These are phyloP conservation scores for Orbilia ellipsospora DNA, from an alignment of 2,329 filamentous ascomycete species.

Conservation along the genomic window DNA sequence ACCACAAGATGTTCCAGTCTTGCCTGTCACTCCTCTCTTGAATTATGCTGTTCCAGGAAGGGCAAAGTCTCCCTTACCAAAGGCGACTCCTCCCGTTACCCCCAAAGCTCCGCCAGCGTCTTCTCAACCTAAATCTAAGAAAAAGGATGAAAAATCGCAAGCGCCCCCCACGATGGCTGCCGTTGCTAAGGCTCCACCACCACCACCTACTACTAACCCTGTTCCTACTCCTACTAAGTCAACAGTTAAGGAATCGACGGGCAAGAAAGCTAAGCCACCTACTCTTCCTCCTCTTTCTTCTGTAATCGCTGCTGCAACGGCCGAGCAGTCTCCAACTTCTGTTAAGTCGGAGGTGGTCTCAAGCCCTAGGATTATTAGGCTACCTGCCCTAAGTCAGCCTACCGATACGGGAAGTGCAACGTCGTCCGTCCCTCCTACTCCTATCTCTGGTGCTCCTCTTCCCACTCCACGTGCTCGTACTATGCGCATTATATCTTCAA, in stretches of 20 bases:
- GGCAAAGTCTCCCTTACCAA: slow-evolving; percentile 33
- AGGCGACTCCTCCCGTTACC: slow-evolving; percentile 27
- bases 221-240: slow-evolving; percentile 11
- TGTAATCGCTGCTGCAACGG: slow-evolving; percentile 45
- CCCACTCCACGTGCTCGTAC: slow-evolving; percentile 43
- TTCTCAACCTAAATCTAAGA: slow-evolving; percentile 39
- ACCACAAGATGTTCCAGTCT: slow-evolving; percentile 46
- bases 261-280: slow-evolving; percentile 50
- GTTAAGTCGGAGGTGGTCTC: slow-evolving; percentile 29
- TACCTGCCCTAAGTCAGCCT: slow-evolving; percentile 37
- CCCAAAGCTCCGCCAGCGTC: slow-evolving; percentile 31
- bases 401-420: slow-evolving; percentile 20
- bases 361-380: slow-evolving; percentile 43
- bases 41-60: slow-evolving; percentile 40
- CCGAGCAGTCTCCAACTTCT: slow-evolving; percentile 42
- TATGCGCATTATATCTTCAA: slow-evolving; percentile 53
- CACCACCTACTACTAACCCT: not conserved
- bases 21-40: slow-evolving; percentile 40
- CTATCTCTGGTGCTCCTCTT: slow-evolving; percentile 30
- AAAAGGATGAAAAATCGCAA: slow-evolving; percentile 44
- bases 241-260: slow-evolving; percentile 13
- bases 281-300: slow-evolving; percentile 47
- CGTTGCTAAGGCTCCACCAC: slow-evolving; percentile 39
- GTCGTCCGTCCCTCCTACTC: slow-evolving; percentile 44
- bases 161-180: slow-evolving; percentile 40